phyloP scores from a whole-genome alignment of 441 rosid genomes.

The Aquilaria agallochum region DNA sequence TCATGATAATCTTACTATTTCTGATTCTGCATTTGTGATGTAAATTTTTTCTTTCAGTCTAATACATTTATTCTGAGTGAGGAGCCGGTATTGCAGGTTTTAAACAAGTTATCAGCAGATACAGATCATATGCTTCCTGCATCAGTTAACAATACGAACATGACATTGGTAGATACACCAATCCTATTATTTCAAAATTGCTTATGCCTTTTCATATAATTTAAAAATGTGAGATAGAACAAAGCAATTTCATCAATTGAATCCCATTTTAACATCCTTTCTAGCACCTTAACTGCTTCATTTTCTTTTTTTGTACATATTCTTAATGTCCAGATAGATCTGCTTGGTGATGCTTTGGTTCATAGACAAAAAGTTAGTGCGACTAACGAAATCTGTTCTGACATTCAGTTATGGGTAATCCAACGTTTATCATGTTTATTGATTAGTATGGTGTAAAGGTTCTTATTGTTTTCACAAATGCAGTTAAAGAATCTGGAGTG shows the following conservation, averaged over 20 bases:
- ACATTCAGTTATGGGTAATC: constrained; percentile 66
- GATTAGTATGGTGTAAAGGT: neutral
- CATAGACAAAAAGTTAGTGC: constrained; percentile 47
- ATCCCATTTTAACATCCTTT: constrained; percentile 6
- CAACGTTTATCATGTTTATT: constrained; percentile 5
- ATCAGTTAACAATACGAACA: constrained; percentile 40
- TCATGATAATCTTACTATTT: constrained; percentile 16
- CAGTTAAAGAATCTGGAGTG: constrained; percentile 7
- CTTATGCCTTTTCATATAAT: neutral
- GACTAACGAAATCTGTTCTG: constrained; percentile 48
- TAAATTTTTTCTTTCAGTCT: constrained; percentile 2
- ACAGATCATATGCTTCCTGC: constrained; percentile 49
- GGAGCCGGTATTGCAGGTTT: constrained; percentile 50
- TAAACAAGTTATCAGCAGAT: constrained; percentile 41
- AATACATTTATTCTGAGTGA: constrained; percentile 14
- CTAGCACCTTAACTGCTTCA: neutral
- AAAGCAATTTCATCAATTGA: constrained; percentile 7
- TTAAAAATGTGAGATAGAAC: constrained; percentile 1
- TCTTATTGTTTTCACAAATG: constrained; percentile 14
- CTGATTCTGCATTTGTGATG: neutral
- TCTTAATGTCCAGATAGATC: constrained; percentile 45
- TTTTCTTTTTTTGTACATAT: constrained; percentile 14
- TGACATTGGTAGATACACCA: constrained; percentile 38
- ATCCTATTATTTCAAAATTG: constrained; percentile 11
- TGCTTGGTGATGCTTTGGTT: constrained; percentile 51